A percentile compares a stretch with the other conserved stretches of the same genome.
Evolutionary conservation across 2,329 filamentous ascomycete genomes (phyloP).

Genomic region (Tolypocladium tropicale): DNA sequence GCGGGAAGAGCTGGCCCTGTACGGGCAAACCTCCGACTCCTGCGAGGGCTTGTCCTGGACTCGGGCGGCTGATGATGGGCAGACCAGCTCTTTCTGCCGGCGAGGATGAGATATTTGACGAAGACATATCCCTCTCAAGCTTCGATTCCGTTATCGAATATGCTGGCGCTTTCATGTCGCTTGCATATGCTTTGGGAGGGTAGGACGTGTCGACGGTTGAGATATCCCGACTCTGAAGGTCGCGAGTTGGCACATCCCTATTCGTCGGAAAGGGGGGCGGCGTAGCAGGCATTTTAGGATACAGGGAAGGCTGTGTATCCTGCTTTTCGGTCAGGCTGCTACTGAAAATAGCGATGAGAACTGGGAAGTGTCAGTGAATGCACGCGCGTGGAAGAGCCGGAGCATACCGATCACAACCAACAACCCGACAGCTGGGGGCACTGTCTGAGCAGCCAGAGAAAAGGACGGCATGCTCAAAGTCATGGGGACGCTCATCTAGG

Average conservation of each 20-base stretch:
- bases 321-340: not conserved
- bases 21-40: slow-evolving; percentile 29
- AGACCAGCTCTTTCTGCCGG: slow-evolving; percentile 15
- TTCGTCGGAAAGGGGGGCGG: not conserved
- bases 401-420: slow-evolving; percentile 35
- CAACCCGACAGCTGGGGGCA: slow-evolving; percentile 40
- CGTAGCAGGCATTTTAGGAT: not conserved
- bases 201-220: not conserved
- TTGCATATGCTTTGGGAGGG: not conserved
- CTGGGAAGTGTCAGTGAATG: not conserved
- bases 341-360: not conserved
- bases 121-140: not conserved
- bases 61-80: slow-evolving; percentile 27
- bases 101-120: not conserved
- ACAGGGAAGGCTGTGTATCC: not conserved
- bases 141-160: not conserved
- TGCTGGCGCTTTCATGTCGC: not conserved
- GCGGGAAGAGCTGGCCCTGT: slow-evolving; percentile 30
- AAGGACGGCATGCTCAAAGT: slow-evolving; percentile 35
- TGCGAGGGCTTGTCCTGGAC: slow-evolving; percentile 20
- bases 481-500: slow-evolving; percentile 39
- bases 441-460: slow-evolving; percentile 33
- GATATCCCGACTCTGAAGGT: not conserved
- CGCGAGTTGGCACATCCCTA: not conserved
- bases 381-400: slow-evolving; percentile 2